Conservation (phyloP, 179 eudicot species). For the Corrigiola litoralis region DNA sequence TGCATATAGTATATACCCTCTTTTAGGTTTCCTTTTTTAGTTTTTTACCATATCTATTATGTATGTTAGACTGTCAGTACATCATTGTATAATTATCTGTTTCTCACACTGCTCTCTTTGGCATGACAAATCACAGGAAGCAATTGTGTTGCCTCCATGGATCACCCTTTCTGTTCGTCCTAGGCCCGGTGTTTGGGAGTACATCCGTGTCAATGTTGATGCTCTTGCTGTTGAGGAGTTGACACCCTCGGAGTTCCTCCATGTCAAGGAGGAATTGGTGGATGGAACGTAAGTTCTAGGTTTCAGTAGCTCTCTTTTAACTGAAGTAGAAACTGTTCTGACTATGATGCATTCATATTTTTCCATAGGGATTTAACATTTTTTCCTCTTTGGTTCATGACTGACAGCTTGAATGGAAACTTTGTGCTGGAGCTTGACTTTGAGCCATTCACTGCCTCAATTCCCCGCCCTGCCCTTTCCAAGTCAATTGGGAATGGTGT, state of each 20-base stretch:
- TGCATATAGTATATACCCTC: neutral
- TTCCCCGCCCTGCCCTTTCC: slow-evolving; percentile 81
- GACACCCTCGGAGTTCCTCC: slow-evolving; percentile 54
- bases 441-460: slow-evolving; percentile 67
- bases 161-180: slow-evolving; percentile 61
- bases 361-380: neutral
- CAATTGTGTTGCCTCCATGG: slow-evolving; percentile 66
- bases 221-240: slow-evolving; percentile 53
- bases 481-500: slow-evolving; percentile 92
- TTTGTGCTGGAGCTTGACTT: slow-evolving; percentile 85
- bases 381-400: neutral
- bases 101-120: neutral
- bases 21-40: neutral
- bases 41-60: too few species aligned
- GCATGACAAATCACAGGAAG: slow-evolving; percentile 41
- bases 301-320: neutral
- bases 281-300: slow-evolving; percentile 42
- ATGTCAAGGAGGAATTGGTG: slow-evolving; percentile 62
- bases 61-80: too few species aligned
- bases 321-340: neutral
- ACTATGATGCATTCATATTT: neutral
- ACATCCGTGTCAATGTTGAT: slow-evolving; percentile 51
- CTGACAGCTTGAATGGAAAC: slow-evolving; percentile 55
- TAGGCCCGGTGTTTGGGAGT: slow-evolving; percentile 85
- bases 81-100: too few species aligned